A percentile compares a stretch with the other conserved stretches of the same genome.
Conservation (phyloP, 2,329 filamentous ascomycete genomes). For the Fusarium drepaniforme region DNA sequence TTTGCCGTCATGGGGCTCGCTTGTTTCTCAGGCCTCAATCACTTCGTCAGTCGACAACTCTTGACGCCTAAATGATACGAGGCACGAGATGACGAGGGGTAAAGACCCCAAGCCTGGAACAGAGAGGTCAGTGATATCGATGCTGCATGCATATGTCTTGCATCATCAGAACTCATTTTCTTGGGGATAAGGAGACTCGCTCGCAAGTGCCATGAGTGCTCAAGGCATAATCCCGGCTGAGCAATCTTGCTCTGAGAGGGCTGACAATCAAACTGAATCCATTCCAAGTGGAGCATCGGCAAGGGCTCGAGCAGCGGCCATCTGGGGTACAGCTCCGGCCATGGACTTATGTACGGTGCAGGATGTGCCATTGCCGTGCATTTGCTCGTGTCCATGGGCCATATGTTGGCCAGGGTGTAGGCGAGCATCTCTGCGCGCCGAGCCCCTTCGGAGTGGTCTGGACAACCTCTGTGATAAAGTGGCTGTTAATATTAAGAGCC, state of each 20-base stretch:
- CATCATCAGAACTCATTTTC: constrained; percentile 2
- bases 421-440: not conserved
- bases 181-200: constrained; percentile 2
- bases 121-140: not conserved
- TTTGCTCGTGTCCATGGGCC: constrained; percentile 5
- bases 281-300: constrained; percentile 33
- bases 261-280: constrained; percentile 40
- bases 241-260: constrained; percentile 24
- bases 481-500: not conserved
- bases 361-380: constrained; percentile 36
- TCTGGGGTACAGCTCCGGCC: constrained; percentile 42
- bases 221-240: constrained; percentile 10
- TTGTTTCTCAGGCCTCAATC: constrained; percentile 10
- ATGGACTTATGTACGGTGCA: constrained; percentile 21
- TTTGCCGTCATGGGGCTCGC: constrained; percentile 11
- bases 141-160: constrained; percentile 6
- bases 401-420: not conserved
- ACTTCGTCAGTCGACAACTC: not conserved
- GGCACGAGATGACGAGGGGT: not conserved
- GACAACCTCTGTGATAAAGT: not conserved
- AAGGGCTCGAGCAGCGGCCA: constrained; percentile 25
- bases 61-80: constrained; percentile 26
- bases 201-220: not conserved
- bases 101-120: not conserved
- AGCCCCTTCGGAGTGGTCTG: not conserved